Evolutionary conservation across 2,329 filamentous ascomycete genomes (phyloP).

Genomic region (Xylariaceae sp.): DNA sequence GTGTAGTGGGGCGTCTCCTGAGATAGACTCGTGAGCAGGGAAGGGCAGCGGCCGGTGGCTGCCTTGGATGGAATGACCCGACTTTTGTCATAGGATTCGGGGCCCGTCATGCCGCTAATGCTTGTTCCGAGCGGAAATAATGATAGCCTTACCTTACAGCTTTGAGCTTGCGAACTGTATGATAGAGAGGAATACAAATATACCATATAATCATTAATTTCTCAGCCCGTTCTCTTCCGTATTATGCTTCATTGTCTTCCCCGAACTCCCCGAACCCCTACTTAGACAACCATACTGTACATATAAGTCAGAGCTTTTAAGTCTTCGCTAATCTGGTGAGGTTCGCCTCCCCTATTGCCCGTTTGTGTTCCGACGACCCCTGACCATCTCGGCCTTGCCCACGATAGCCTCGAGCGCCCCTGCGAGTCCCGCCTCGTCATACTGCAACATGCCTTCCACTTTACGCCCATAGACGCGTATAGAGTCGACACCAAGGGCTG

Average conservation of each 20-base stretch:
- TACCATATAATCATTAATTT: constrained; percentile 23
- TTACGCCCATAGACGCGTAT: constrained; percentile 78
- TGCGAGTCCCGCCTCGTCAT: constrained; percentile 76
- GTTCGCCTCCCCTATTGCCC: constrained; percentile 32
- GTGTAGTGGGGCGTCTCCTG: constrained; percentile 18
- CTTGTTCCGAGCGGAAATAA: constrained; percentile 22
- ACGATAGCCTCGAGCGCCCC: constrained; percentile 81
- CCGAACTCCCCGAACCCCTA: not conserved
- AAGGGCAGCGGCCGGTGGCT: constrained; percentile 20
- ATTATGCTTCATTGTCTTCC: not conserved
- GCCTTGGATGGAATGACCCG: constrained; percentile 29
- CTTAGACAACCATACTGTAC: not conserved
- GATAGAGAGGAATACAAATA: constrained; percentile 34
- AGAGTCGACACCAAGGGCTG: constrained; percentile 74
- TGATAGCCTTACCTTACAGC: constrained; percentile 24
- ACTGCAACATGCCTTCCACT: constrained; percentile 62
- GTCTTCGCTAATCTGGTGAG: too few species aligned
- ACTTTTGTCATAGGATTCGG: constrained; percentile 26
- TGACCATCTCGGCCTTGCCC: constrained; percentile 58
- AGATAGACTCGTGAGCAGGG: constrained; percentile 22
- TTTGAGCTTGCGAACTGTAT: constrained; percentile 34
- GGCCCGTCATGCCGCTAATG: constrained; percentile 20
- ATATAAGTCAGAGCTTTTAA: too few species aligned
- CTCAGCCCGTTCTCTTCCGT: not conserved
- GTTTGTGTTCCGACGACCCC: constrained; percentile 54